Conservation (phyloP, 2,329 filamentous ascomycete species). For the Ceratocystis colombiana region DNA sequence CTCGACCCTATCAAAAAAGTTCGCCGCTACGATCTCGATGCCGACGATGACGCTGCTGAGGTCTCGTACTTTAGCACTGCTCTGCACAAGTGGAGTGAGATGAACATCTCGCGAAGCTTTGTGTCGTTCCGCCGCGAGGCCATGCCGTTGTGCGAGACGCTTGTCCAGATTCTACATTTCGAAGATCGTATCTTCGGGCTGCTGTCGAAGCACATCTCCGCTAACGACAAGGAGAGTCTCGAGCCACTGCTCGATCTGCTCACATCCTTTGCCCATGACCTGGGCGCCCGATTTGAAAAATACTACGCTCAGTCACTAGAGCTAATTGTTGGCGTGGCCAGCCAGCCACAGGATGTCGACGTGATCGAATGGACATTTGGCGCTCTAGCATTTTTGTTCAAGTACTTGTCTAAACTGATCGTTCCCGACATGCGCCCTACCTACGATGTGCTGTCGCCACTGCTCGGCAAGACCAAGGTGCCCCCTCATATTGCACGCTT, state of each 20-base stretch:
- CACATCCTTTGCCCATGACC: constrained; percentile 86
- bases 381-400: constrained; percentile 89
- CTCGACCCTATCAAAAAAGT: constrained; percentile 87
- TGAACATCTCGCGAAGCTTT: constrained; percentile 80
- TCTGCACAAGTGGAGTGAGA: constrained; percentile 78
- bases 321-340: constrained; percentile 67
- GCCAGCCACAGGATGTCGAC: constrained; percentile 64
- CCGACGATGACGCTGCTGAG: constrained; percentile 61
- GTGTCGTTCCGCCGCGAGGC: constrained; percentile 65
- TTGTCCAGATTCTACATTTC: constrained; percentile 86
- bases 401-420: constrained; percentile 81
- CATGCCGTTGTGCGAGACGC: constrained; percentile 70
- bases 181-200: constrained; percentile 73
- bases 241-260: constrained; percentile 83
- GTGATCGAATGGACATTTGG: constrained; percentile 98
- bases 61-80: constrained; percentile 82
- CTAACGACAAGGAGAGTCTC: constrained; percentile 66
- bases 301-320: constrained; percentile 68
- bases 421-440: constrained; percentile 78
- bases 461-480: constrained; percentile 72
- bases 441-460: constrained; percentile 69
- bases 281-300: constrained; percentile 78
- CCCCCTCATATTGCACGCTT: constrained; percentile 84
- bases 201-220: constrained; percentile 64
- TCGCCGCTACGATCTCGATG: constrained; percentile 71